phyloP scores from a whole-genome alignment of 2,329 filamentous ascomycete genomes.

The Exophiala spinifera region DNA sequence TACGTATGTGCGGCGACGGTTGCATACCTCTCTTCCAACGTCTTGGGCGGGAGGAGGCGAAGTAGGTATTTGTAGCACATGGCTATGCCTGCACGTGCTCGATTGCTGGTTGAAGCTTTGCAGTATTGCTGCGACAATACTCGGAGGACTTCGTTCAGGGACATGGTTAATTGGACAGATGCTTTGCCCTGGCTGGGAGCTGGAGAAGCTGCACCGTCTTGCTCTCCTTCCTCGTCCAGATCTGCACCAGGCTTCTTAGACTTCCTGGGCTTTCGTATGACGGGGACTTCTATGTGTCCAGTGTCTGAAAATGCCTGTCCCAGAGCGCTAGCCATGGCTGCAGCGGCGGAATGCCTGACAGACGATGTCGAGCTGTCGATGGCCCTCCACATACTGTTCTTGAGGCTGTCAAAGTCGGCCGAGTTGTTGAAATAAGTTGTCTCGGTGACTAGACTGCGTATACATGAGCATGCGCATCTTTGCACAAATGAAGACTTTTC shows the following conservation, averaged over 20 bases:
- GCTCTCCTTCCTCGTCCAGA: constrained; percentile 73
- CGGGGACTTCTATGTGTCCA: constrained; percentile 53
- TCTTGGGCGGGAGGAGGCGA: constrained; percentile 71
- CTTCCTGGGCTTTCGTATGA: constrained; percentile 69
- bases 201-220: constrained; percentile 65
- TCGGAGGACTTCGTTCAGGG: constrained; percentile 72
- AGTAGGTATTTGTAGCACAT: constrained; percentile 83
- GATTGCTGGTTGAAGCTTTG: constrained; percentile 73
- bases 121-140: constrained; percentile 79
- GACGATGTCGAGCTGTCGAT: constrained; percentile 73
- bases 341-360: constrained; percentile 81
- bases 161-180: constrained; percentile 67
- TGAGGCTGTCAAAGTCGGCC: constrained; percentile 85
- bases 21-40: constrained; percentile 79
- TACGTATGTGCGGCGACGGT: constrained; percentile 79
- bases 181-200: constrained; percentile 68
- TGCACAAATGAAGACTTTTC: constrained; percentile 85
- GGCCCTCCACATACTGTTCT: constrained; percentile 76
- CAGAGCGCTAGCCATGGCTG: constrained; percentile 77
- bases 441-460: constrained; percentile 67
- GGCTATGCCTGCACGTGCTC: constrained; percentile 75
- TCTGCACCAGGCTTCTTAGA: constrained; percentile 60
- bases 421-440: constrained; percentile 84
- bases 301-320: constrained; percentile 74
- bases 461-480: constrained; percentile 71